Evolutionary conservation across 2,329 filamentous ascomycete species (phyloP).

Genomic region (Colletotrichum cordylinicola): DNA sequence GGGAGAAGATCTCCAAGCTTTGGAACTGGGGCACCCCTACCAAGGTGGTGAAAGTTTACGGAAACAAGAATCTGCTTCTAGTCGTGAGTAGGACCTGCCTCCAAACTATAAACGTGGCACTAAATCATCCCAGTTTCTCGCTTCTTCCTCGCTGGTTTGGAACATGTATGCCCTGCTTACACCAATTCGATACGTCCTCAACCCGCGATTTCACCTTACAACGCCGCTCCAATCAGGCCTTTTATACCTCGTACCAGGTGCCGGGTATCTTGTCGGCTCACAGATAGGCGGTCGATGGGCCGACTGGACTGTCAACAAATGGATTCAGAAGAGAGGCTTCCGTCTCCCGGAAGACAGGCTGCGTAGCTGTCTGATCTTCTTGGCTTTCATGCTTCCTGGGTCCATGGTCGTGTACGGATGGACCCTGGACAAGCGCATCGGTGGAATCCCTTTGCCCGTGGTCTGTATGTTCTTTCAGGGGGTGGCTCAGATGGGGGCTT

Average conservation of each 20-base stretch:
- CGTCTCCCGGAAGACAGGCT: conserved; percentile 74
- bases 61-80: conserved; percentile 72
- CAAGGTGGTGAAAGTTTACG: conserved; percentile 66
- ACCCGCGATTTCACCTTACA: conserved; percentile 74
- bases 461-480: conserved; percentile 79
- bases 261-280: conserved; percentile 72
- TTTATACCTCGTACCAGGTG: conserved; percentile 77
- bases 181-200: conserved; percentile 75
- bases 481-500: conserved; percentile 76
- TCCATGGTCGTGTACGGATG: conserved; percentile 70
- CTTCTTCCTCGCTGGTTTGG: conserved; percentile 71
- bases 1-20: conserved; percentile 58
- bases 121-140: conserved; percentile 38
- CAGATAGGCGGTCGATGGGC: conserved; percentile 77
- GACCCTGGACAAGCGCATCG: conserved; percentile 53
- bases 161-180: conserved; percentile 71
- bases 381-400: conserved; percentile 62
- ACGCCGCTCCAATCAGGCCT: conserved; percentile 71
- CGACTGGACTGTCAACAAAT: conserved; percentile 69
- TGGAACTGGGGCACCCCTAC: conserved; percentile 71
- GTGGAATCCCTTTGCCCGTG: conserved; percentile 66
- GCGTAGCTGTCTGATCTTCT: conserved; percentile 60
- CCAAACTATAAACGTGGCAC: neutral
- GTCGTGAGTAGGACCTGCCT: conserved; percentile 33
- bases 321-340: conserved; percentile 64